These are phyloP conservation scores for Xylaria sp. DNA, from an alignment of 2,329 filamentous ascomycete genomes.

Conservation along the genomic window DNA sequence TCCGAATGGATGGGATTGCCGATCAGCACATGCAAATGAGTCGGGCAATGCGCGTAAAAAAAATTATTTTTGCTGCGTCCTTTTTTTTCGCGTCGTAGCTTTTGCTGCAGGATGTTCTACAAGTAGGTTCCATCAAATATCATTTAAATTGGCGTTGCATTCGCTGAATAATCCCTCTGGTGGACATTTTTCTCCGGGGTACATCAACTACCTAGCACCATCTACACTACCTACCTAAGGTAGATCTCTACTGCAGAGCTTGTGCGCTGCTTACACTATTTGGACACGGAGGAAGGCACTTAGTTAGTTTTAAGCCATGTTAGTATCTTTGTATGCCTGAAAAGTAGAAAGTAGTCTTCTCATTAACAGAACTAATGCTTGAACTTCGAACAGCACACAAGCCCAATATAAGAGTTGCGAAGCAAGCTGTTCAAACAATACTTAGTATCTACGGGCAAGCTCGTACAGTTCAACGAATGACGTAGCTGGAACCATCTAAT, in stretches of 20 bases:
- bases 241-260: not conserved
- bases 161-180: not conserved
- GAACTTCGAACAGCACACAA: not conserved
- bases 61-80: not conserved
- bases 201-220: not conserved
- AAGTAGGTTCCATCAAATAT: not conserved
- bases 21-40: not conserved
- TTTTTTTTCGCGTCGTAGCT: not conserved
- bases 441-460: too few relatives aligned
- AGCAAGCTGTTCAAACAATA: not conserved
- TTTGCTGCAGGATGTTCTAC: not conserved
- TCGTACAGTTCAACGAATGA: too few relatives aligned
- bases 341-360: not conserved
- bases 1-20: not conserved
- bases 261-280: not conserved
- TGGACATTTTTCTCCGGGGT: not conserved
- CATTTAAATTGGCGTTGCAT: not conserved
- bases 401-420: not conserved
- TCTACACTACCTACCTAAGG: too few relatives aligned
- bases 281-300: not conserved
- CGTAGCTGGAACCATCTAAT: constrained; percentile 5
- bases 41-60: not conserved
- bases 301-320: not conserved
- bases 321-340: not conserved
- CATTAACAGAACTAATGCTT: not conserved